phyloP scores from a whole-genome alignment of 75 land plant species.

The Selaginella moellendorffii region DNA sequence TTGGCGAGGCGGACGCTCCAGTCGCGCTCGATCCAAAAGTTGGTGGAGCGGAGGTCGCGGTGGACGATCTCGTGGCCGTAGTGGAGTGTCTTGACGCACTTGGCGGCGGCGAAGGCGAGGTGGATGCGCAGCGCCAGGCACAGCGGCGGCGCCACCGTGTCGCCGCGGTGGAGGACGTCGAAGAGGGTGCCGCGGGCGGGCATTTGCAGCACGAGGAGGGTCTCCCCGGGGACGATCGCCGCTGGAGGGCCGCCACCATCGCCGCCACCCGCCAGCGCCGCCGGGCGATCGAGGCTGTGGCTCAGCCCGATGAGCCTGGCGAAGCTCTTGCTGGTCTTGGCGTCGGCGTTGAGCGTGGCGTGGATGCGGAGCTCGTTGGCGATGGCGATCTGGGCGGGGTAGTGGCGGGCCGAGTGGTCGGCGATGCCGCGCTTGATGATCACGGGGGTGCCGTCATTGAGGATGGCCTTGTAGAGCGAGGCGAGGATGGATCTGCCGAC shows the following conservation, averaged over 20 bases:
- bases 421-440: constrained; percentile 8
- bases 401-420: neutral
- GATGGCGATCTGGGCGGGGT: constrained; percentile 4
- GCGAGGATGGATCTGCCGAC: neutral
- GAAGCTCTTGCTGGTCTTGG: neutral
- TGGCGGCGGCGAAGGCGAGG: constrained; percentile 5
- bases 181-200: constrained; percentile 3
- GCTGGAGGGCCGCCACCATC: no score
- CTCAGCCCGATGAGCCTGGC: constrained; percentile 5
- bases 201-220: constrained; percentile 1
- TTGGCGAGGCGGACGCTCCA: constrained; percentile 10
- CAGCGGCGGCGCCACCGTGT: neutral
- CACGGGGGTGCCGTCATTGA: constrained; percentile 1
- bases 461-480: neutral
- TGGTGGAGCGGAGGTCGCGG: constrained; percentile 12
- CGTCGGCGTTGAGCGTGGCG: neutral
- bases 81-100: neutral
- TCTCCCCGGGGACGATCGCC: no score
- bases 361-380: constrained; percentile 8
- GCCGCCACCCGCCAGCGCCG: no score
- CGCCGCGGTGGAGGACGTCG: constrained; percentile 1
- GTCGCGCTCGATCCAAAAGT: constrained; percentile 11
- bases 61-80: constrained; percentile 3
- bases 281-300: neutral
- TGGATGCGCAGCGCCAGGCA: constrained; percentile 6